These are phyloP conservation scores for Chenopodium formosanum DNA, from an alignment of 148 eudicot species.

Conservation along the genomic window DNA sequence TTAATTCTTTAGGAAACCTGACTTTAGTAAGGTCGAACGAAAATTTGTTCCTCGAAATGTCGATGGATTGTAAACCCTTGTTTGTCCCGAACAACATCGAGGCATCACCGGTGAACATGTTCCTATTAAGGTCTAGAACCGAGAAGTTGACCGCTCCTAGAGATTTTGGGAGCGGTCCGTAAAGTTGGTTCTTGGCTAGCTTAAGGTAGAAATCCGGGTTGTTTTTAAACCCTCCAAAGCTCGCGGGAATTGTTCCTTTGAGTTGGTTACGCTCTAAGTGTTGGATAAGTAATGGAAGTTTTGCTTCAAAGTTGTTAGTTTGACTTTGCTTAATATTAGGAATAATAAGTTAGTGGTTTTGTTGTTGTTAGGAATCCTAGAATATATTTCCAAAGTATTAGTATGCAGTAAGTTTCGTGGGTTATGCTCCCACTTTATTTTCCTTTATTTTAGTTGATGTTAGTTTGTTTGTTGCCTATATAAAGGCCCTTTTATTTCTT, in stretches of 20 bases:
- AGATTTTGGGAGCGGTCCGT: conserved; percentile 39
- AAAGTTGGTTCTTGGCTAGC: conserved; percentile 38
- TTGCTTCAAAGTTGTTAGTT: too few relatives aligned
- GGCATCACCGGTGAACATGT: conserved; percentile 34
- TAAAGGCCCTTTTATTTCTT: too few relatives aligned
- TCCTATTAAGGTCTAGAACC: conserved; percentile 31
- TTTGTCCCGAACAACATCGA: conserved; percentile 26
- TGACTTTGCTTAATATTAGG: too few relatives aligned
- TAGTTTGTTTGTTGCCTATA: too few relatives aligned
- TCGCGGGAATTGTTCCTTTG: conserved; percentile 39
- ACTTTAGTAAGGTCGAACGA: conserved; percentile 30
- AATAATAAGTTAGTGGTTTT: too few relatives aligned
- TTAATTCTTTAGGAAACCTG: conserved; percentile 5
- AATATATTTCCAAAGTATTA: too few relatives aligned
- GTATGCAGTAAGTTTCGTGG: too few relatives aligned
- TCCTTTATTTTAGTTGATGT: too few relatives aligned
- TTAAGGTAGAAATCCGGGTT: conserved; percentile 31
- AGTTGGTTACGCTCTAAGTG: conserved; percentile 42
- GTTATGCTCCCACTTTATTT: too few relatives aligned
- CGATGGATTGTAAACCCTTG: conserved; percentile 10
- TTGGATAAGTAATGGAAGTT: too few relatives aligned
- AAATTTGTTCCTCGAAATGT: conserved; percentile 30
- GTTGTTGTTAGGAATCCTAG: too few relatives aligned
- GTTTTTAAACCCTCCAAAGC: conserved; percentile 27
- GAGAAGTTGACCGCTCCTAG: conserved; percentile 22